These are phyloP conservation scores for Arachnopeziza araneosa DNA, from an alignment of 2,329 filamentous ascomycete species.

Conservation along the genomic window DNA sequence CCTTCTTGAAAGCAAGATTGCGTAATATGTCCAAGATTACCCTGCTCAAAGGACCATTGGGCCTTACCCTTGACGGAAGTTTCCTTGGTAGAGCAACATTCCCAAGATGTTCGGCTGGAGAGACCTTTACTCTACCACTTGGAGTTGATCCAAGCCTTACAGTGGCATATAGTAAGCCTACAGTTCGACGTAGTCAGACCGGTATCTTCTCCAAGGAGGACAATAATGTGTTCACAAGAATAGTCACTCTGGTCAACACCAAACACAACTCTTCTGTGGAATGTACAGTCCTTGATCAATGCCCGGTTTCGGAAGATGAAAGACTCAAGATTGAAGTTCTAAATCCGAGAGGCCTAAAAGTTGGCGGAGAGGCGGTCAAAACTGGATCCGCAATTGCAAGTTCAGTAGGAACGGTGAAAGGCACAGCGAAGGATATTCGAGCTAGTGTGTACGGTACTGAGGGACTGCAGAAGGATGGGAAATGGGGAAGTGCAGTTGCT, in stretches of 20 bases:
- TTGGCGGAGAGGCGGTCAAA: constrained; percentile 34
- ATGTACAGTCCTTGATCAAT: constrained; percentile 52
- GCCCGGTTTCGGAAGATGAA: constrained; percentile 58
- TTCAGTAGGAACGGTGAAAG: constrained; percentile 3
- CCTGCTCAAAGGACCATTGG: constrained; percentile 48
- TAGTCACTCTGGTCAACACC: constrained; percentile 47
- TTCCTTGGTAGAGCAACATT: constrained; percentile 54
- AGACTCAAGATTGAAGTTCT: constrained; percentile 46
- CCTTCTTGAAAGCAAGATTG: constrained; percentile 54
- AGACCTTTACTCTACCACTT: constrained; percentile 47
- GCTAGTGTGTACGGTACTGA: constrained; percentile 21
- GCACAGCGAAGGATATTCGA: constrained; percentile 14
- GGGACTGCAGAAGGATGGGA: constrained; percentile 27
- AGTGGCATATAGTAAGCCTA: constrained; percentile 51
- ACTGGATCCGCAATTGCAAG: constrained; percentile 27
- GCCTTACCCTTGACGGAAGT: constrained; percentile 56
- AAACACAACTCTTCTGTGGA: constrained; percentile 36
- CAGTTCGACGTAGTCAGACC: constrained; percentile 44
- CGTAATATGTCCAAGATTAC: constrained; percentile 51
- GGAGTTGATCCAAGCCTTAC: constrained; percentile 55
- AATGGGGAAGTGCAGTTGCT: constrained; percentile 51
- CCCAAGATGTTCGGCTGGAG: constrained; percentile 50
- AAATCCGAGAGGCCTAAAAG: constrained; percentile 42
- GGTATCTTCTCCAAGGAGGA: constrained; percentile 51
- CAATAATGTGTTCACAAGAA: constrained; percentile 44